These are phyloP conservation scores for Penicillium bovifimosum DNA, from an alignment of 495 filamentous ascomycete genomes.

Conservation along the genomic window DNA sequence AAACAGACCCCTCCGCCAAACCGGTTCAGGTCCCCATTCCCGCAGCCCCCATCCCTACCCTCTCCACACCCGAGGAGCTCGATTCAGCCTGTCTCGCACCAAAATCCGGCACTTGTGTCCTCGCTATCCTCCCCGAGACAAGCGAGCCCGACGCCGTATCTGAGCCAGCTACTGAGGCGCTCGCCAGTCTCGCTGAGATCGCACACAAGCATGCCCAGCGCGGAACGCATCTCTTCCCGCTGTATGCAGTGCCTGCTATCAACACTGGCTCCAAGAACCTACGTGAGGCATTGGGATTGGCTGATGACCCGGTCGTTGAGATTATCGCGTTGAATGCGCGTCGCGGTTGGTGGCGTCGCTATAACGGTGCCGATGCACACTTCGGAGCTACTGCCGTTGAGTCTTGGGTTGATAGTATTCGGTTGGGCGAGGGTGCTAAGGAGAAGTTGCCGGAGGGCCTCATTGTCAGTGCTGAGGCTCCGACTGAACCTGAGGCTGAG, in stretches of 20 bases:
- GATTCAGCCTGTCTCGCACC: conserved; percentile 64
- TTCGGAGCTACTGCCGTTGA: conserved; percentile 61
- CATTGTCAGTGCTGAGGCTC: conserved; percentile 46
- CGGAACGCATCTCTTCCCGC: conserved; percentile 69
- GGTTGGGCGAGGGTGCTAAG: conserved; percentile 78
- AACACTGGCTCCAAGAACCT: conserved; percentile 55
- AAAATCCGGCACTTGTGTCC: conserved; percentile 79
- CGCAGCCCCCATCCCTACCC: conserved; percentile 43
- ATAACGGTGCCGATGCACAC: conserved; percentile 44
- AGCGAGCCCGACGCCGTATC: conserved; percentile 45
- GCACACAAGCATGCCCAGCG: conserved; percentile 63
- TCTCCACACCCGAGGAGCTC: conserved; percentile 53
- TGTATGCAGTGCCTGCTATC: conserved; percentile 63
- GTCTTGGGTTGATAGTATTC: conserved; percentile 81
- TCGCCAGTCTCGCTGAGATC: conserved; percentile 66
- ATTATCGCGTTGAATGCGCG: conserved; percentile 80
- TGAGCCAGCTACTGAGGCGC: conserved; percentile 44
- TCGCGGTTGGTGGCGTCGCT: conserved; percentile 79
- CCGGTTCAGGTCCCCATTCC: conserved; percentile 41
- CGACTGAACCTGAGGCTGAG: conserved; percentile 13
- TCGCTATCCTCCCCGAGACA: conserved; percentile 64
- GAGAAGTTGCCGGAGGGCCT: conserved; percentile 72
- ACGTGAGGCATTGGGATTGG: conserved; percentile 56
- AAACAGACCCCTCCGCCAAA: conserved; percentile 23
- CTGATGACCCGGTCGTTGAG: conserved; percentile 42